phyloP scores from a whole-genome alignment of 805 yeast species.

The Yarrowia sp. region DNA sequence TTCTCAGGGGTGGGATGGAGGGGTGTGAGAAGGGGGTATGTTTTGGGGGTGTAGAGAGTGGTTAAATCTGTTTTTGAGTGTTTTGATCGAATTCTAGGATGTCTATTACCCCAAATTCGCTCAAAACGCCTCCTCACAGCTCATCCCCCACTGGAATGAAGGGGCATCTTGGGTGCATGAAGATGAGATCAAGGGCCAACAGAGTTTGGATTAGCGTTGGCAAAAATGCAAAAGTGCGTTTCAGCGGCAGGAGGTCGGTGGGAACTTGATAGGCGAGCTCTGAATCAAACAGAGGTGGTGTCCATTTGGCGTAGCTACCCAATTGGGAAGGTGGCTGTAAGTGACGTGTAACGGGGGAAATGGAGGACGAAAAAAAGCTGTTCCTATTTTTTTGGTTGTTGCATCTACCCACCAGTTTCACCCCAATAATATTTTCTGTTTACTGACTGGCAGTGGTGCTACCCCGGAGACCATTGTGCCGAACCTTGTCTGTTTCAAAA shows the following conservation, averaged over 20 bases:
- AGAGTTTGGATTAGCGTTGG: slow-evolving; percentile 1
- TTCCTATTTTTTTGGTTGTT: no score
- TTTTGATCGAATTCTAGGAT: no score
- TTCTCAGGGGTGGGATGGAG: not conserved
- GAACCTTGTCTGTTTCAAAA: no score
- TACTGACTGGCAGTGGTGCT: no score
- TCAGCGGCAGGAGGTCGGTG: slow-evolving; percentile 10
- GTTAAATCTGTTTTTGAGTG: no score
- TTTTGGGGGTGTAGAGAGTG: not conserved
- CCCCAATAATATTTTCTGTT: no score
- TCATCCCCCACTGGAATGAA: not conserved
- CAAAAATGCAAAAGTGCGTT: slow-evolving; percentile 16
- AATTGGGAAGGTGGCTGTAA: no score
- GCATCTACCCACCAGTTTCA: no score
- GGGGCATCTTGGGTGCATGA: slow-evolving; percentile 22
- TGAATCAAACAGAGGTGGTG: not conserved
- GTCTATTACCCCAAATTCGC: not conserved
- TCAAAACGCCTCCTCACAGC: not conserved
- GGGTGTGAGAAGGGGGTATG: not conserved
- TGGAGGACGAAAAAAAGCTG: no score
- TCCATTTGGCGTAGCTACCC: not conserved
- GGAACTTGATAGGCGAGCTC: not conserved
- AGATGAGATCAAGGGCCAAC: not conserved
- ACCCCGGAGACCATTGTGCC: no score
- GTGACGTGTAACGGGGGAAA: no score